phyloP scores from a whole-genome alignment of 805 yeast species.

The Wickerhamomyces tratensis region DNA sequence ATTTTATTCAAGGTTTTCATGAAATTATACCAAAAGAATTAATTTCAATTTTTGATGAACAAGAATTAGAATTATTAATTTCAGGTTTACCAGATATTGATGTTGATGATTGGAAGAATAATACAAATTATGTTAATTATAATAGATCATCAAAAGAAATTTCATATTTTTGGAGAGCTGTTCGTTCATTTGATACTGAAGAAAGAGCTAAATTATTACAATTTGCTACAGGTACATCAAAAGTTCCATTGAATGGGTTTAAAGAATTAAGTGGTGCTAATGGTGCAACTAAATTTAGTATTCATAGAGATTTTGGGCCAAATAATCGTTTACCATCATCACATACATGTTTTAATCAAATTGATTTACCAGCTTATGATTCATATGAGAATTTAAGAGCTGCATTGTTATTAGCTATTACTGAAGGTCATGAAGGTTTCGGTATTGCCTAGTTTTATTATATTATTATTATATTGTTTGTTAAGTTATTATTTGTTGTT shows the following conservation, averaged over 20 bases:
- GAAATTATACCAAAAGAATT: constrained; percentile 80
- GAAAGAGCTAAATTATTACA: constrained; percentile 91
- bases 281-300: constrained; percentile 78
- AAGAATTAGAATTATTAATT: constrained; percentile 84
- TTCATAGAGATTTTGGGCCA: constrained; percentile 82
- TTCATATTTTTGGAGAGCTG: constrained; percentile 98
- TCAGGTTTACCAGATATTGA: constrained; percentile 96
- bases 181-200: constrained; percentile 85
- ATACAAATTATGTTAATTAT: constrained; percentile 75
- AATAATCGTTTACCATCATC: constrained; percentile 87
- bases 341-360: constrained; percentile 94
- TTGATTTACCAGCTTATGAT: constrained; percentile 89
- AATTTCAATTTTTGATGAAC: constrained; percentile 86
- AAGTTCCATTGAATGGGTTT: constrained; percentile 92
- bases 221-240: constrained; percentile 95
- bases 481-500: no score
- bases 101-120: constrained; percentile 91
- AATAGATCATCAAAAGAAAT: constrained; percentile 77
- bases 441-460: constrained; percentile 52
- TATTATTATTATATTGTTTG: not conserved
- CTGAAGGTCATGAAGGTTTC: constrained; percentile 95
- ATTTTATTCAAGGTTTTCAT: constrained; percentile 79
- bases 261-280: constrained; percentile 80
- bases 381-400: constrained; percentile 80
- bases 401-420: constrained; percentile 71